Evolutionary conservation across 2,329 filamentous ascomycete species (phyloP), one percentile per base, ranked within the genome.

Genomic region (Arthroderma sp.): DNA sequence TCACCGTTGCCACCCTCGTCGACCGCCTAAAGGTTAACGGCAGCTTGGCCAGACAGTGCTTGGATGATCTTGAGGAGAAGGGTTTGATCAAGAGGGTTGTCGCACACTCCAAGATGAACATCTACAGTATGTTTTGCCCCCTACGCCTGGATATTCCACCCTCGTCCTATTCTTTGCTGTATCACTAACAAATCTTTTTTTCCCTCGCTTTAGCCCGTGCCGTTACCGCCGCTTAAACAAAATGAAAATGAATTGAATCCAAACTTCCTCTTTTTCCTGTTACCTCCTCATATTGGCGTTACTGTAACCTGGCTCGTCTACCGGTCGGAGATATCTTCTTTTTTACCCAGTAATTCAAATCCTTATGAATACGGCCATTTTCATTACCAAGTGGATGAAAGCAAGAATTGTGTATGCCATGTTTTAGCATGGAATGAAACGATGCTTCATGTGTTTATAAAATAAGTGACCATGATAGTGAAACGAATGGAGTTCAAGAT

Each of bases 11-110:
- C 64, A 89, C 86, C 62, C 87, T 98, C 65, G 91, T 98, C 80
- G 91, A 98, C 75, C 82, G 91, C 73, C 81, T 98, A 72, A 98
- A 98, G 87, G 93, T 98, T 79, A 98, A 98, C 78, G 93, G 91
- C 66, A 94, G 86, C 61, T 77, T 98, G 65, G 91, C 91, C 59
- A 82, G 91, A 66, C 75, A 78, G 74, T 89, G 85, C 71, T 76
- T 96, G 58, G 75, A 75, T 67, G 89, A 96, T 67, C 78, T 96
- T 61, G 89, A 96, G 82, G 86, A 93, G 78, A 91, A 88, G 80
- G 91, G 89, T 62, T 79, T 86, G 72, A 98, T 98, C 77, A 94
- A 91, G 82, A 89, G 93, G 73, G 78, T 98, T 62, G 86, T 96
- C 57, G 80, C 79, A 58, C 93, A 98, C 80, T 89, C 82, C 76